Evolutionary conservation across 75 land plant genomes (phyloP).

Genomic region (Pinus tabuliformis): DNA sequence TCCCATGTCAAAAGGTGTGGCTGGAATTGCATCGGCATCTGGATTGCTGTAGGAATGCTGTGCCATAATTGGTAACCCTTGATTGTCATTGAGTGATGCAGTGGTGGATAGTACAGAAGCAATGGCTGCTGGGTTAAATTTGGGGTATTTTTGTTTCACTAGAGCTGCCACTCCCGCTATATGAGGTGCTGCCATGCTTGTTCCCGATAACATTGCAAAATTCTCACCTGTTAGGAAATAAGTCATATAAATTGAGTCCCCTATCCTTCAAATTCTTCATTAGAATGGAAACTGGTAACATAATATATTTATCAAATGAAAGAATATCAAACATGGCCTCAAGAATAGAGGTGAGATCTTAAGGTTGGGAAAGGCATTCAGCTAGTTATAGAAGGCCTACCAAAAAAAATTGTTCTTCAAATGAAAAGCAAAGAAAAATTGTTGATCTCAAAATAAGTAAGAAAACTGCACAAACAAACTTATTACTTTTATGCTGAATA

Average conservation of each 20-base stretch:
- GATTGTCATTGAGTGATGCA: conserved; percentile 59
- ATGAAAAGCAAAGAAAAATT: neutral
- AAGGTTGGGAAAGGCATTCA: neutral
- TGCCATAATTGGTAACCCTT: conserved; percentile 78
- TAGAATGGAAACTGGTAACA: neutral
- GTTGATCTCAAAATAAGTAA: conserved; percentile 1
- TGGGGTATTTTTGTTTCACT: conserved; percentile 74
- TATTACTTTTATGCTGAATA: neutral
- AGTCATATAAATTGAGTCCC: neutral
- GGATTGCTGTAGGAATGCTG: conserved; percentile 55
- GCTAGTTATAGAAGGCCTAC: neutral
- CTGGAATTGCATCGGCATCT: conserved; percentile 53
- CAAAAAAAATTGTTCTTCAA: neutral
- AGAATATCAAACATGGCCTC: neutral
- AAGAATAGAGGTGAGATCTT: neutral
- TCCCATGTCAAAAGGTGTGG: conserved; percentile 99
- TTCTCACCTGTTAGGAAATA: conserved; percentile 55
- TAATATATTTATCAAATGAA: neutral
- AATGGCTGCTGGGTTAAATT: conserved; percentile 80
- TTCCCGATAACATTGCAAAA: conserved; percentile 96
- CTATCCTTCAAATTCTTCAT: neutral
- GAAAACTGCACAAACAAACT: neutral
- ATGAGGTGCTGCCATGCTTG: conserved; percentile 99
- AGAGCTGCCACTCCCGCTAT: conserved; percentile 95
- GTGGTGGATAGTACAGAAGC: conserved; percentile 91